Percentiles rank a stretch among this genome's conserved stretches.
These are phyloP conservation scores for Penicillium ucsense DNA, from an alignment of 495 filamentous ascomycete genomes.

Conservation along the genomic window DNA sequence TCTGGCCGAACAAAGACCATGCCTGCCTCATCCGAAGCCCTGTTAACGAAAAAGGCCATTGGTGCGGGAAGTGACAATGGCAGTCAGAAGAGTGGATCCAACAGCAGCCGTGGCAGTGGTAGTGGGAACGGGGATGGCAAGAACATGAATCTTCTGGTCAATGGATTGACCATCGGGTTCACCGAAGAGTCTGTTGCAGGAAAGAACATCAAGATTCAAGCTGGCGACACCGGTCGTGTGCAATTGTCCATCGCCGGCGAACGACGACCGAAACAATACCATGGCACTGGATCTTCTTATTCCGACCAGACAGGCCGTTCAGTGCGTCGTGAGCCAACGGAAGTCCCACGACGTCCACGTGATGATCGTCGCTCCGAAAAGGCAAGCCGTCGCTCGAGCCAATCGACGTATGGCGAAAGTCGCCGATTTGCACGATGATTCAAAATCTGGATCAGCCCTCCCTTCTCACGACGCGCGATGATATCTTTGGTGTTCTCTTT, in stretches of 20 bases:
- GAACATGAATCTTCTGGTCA: constrained; percentile 34
- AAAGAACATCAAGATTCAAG: constrained; percentile 34
- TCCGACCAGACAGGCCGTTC: constrained; percentile 25
- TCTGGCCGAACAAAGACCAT: constrained; percentile 16
- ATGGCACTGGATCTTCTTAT: constrained; percentile 20
- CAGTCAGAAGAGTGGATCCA: constrained; percentile 37
- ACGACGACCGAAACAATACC: constrained; percentile 28
- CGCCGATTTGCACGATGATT: constrained; percentile 7
- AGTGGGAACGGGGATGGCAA: constrained; percentile 29
- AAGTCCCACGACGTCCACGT: constrained; percentile 17
- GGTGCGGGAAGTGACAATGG: constrained; percentile 32
- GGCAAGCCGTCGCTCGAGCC: constrained; percentile 28
- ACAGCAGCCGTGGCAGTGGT: constrained; percentile 36
- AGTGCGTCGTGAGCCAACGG: constrained; percentile 22
- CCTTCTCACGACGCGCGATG: too few species aligned
- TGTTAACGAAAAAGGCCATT: constrained; percentile 20
- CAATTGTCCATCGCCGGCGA: constrained; percentile 32
- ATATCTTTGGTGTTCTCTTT: too few species aligned
- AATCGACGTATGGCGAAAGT: constrained; percentile 28
- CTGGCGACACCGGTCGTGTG: constrained; percentile 28
- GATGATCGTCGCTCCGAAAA: constrained; percentile 32
- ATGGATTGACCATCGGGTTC: constrained; percentile 36
- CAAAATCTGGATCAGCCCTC: too few species aligned
- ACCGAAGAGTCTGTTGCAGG: constrained; percentile 26
- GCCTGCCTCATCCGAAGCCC: constrained; percentile 27